phyloP scores from a whole-genome alignment of 78 protist species.

The Mastigamoeba balamuthi region DNA sequence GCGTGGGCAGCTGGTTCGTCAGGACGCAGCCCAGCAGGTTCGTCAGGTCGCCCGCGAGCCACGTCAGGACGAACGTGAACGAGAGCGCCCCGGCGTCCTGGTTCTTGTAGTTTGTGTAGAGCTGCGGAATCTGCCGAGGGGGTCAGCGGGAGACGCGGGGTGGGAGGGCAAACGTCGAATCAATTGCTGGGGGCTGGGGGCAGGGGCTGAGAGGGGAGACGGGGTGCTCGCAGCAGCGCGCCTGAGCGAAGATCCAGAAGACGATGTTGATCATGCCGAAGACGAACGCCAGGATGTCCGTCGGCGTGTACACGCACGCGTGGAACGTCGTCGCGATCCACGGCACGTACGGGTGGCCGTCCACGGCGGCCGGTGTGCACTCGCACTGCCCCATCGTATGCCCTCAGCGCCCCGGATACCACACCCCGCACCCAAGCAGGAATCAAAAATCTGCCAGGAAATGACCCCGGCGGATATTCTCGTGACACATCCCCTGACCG shows the following conservation, averaged over 20 bases:
- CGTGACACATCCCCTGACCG: too few species aligned
- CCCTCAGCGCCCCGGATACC: too few species aligned
- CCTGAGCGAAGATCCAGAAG: conserved; percentile 18
- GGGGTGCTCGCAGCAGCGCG: too few species aligned
- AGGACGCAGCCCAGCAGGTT: conserved; percentile 9
- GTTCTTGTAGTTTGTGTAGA: not conserved
- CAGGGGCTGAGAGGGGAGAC: too few species aligned
- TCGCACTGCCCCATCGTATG: too few species aligned
- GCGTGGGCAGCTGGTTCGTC: conserved; percentile 5
- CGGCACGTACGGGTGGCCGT: not conserved
- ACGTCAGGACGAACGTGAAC: not conserved
- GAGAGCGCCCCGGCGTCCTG: not conserved
- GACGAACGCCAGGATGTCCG: not conserved
- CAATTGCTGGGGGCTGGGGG: too few species aligned
- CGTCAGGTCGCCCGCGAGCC: conserved; percentile 9
- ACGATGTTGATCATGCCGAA: conserved; percentile 2
- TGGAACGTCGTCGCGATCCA: not conserved
- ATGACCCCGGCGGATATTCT: too few species aligned
- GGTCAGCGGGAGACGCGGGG: too few species aligned
- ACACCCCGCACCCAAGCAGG: too few species aligned
- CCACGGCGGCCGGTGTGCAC: not conserved
- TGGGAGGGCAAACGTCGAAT: too few species aligned
- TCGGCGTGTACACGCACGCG: conserved; percentile 4
- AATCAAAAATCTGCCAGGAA: too few species aligned
- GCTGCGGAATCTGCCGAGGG: too few species aligned